phyloP scores from a whole-genome alignment of 371 early-diverging fungal genomes.

The Dinochytrium kinnereticum region DNA sequence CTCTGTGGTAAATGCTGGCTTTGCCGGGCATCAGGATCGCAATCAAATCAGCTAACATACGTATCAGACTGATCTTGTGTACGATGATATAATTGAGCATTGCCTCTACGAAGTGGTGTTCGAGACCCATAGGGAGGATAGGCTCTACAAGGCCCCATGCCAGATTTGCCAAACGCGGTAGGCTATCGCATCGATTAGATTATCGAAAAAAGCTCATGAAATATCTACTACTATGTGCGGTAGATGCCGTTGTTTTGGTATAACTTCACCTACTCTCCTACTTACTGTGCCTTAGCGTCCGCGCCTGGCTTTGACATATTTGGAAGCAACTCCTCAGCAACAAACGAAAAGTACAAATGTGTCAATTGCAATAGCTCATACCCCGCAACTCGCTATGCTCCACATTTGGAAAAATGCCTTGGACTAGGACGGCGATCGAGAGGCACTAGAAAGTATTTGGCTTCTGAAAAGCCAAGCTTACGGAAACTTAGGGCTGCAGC shows the following conservation, averaged over 20 bases:
- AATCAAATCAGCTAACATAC: no score
- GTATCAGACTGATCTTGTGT: conserved; percentile 25
- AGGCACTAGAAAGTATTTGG: conserved; percentile 56
- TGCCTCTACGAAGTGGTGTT: conserved; percentile 68
- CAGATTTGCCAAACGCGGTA: conserved; percentile 74
- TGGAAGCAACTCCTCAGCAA: conserved; percentile 62
- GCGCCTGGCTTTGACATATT: conserved; percentile 71
- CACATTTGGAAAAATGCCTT: conserved; percentile 89
- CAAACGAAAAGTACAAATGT: conserved; percentile 72
- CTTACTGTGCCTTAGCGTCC: neutral
- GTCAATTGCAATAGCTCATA: conserved; percentile 75
- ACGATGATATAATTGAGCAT: conserved; percentile 61
- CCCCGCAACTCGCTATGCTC: conserved; percentile 83
- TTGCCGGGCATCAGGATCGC: no score
- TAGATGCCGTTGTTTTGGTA: conserved; percentile 61
- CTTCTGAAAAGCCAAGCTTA: neutral
- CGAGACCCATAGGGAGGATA: conserved; percentile 69
- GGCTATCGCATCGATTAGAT: neutral
- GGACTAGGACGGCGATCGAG: conserved; percentile 77
- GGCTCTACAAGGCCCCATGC: conserved; percentile 60
- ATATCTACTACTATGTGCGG: neutral
- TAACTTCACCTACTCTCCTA: conserved; percentile 4
- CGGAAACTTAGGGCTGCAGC: neutral
- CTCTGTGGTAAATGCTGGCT: no score
- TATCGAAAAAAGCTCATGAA: conserved; percentile 7